Conservation (phyloP, 2,329 filamentous ascomycete species). For the Clarireedia paspali region DNA sequence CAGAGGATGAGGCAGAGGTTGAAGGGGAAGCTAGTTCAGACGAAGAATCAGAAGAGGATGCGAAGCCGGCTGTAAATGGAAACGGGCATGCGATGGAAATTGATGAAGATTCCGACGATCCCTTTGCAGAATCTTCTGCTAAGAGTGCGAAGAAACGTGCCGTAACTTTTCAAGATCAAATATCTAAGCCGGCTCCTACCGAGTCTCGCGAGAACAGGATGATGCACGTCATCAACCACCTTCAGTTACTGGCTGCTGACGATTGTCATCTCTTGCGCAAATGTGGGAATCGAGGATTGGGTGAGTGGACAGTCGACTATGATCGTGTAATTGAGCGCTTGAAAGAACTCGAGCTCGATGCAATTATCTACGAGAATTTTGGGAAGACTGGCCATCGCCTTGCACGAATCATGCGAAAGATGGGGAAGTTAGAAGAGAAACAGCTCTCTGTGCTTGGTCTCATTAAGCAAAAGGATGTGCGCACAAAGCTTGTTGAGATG, state of each 20-base stretch:
- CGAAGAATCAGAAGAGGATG: constrained; percentile 17
- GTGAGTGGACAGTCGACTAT: constrained; percentile 82
- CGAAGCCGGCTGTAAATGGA: constrained; percentile 10
- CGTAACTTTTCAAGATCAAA: constrained; percentile 45
- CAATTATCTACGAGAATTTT: constrained; percentile 69
- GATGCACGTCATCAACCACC: constrained; percentile 60
- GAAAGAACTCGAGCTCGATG: constrained; percentile 72
- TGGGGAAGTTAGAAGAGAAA: constrained; percentile 94
- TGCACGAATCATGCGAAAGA: constrained; percentile 75
- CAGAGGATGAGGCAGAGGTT: constrained; percentile 20
- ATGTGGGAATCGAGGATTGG: constrained; percentile 52
- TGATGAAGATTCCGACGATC: constrained; percentile 15
- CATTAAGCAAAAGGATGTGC: constrained; percentile 78
- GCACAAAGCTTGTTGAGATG: constrained; percentile 76
- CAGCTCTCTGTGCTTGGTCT: constrained; percentile 72
- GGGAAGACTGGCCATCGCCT: constrained; percentile 72
- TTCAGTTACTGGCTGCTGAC: constrained; percentile 65
- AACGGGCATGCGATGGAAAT: constrained; percentile 10
- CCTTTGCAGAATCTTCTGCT: constrained; percentile 8
- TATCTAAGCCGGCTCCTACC: constrained; percentile 6
- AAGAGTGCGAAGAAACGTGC: constrained; percentile 19
- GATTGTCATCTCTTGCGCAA: constrained; percentile 61
- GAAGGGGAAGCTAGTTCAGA: constrained; percentile 21
- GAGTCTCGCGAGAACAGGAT: constrained; percentile 35
- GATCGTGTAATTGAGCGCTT: constrained; percentile 61